phyloP scores from a whole-genome alignment of 2,329 filamentous ascomycete genomes.

The Botrytis squamosa region DNA sequence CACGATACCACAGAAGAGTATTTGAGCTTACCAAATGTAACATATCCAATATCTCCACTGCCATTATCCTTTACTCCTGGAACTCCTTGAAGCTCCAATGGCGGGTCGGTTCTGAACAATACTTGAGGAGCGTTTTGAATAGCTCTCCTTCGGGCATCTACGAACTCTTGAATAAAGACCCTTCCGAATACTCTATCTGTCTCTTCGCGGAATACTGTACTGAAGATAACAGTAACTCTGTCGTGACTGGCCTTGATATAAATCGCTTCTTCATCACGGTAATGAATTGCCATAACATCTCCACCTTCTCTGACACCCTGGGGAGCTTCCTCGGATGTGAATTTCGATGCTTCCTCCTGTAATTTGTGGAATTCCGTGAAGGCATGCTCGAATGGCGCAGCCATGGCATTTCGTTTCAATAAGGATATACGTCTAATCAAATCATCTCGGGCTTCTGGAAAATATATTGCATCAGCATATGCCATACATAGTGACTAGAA shows the following conservation, averaged over 20 bases:
- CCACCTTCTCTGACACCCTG: constrained; percentile 88
- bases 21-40: constrained; percentile 79
- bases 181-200: constrained; percentile 97
- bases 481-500: background rate
- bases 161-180: constrained; percentile 98
- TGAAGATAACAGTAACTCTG: constrained; percentile 98
- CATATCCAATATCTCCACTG: constrained; percentile 89
- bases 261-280: constrained; percentile 97
- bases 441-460: constrained; percentile 73
- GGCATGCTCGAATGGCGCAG: constrained; percentile 94
- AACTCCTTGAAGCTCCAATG: constrained; percentile 83
- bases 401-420: constrained; percentile 98
- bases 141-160: constrained; percentile 88
- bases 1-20: constrained; percentile 21
- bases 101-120: constrained; percentile 90
- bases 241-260: constrained; percentile 98
- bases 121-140: constrained; percentile 99
- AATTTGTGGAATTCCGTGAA: constrained; percentile 89
- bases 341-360: constrained; percentile 85
- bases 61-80: constrained; percentile 75
- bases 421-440: constrained; percentile 84
- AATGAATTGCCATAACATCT: constrained; percentile 93
- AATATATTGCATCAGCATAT: constrained; percentile 19
- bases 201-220: constrained; percentile 95
- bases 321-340: constrained; percentile 89